Percentiles rank a stretch among this genome's conserved stretches.
Evolutionary conservation across 2,329 filamentous ascomycete genomes (phyloP).

Genomic region (Fusarium illudens): DNA sequence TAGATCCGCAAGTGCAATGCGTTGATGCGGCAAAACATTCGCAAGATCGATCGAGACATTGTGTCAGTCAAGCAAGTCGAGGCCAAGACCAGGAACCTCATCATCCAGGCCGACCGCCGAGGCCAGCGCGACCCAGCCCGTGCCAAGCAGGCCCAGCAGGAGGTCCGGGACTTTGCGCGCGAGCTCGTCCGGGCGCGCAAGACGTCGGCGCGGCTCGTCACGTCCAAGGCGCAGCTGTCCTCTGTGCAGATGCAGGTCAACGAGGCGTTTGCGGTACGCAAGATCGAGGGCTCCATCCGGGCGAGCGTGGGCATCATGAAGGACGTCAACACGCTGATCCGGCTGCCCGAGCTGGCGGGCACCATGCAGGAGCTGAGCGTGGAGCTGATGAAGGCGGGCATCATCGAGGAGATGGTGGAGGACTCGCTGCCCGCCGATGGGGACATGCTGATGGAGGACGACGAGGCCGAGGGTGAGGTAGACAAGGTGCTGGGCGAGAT

Average conservation of each 20-base stretch:
- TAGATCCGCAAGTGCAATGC: constrained; percentile 96
- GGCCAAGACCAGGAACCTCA: constrained; percentile 83
- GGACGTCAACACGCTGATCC: constrained; percentile 87
- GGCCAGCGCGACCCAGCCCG: constrained; percentile 82
- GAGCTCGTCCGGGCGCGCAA: constrained; percentile 87
- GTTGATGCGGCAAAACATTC: constrained; percentile 87
- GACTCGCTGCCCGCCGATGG: constrained; percentile 83
- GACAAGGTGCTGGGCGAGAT: constrained; percentile 94
- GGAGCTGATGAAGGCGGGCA: constrained; percentile 92
- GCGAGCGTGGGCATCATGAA: constrained; percentile 94
- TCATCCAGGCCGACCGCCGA: constrained; percentile 82
- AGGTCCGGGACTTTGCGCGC: constrained; percentile 87
- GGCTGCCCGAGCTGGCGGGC: constrained; percentile 82
- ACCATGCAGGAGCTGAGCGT: constrained; percentile 90
- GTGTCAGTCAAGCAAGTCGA: constrained; percentile 79
- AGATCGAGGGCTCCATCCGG: constrained; percentile 92
- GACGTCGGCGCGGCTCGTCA: constrained; percentile 77
- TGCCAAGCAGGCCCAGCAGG: constrained; percentile 78
- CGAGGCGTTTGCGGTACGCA: constrained; percentile 92
- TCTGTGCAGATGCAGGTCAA: constrained; percentile 98
- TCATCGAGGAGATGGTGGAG: constrained; percentile 97
- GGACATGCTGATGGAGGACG: constrained; percentile 77
- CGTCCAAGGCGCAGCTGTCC: constrained; percentile 88
- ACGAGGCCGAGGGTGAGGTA: constrained; percentile 80
- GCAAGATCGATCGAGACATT: constrained; percentile 95